These are phyloP conservation scores for Crassisporium funariophilum DNA, from an alignment of 768 basidiomycete genomes.

Conservation along the genomic window DNA sequence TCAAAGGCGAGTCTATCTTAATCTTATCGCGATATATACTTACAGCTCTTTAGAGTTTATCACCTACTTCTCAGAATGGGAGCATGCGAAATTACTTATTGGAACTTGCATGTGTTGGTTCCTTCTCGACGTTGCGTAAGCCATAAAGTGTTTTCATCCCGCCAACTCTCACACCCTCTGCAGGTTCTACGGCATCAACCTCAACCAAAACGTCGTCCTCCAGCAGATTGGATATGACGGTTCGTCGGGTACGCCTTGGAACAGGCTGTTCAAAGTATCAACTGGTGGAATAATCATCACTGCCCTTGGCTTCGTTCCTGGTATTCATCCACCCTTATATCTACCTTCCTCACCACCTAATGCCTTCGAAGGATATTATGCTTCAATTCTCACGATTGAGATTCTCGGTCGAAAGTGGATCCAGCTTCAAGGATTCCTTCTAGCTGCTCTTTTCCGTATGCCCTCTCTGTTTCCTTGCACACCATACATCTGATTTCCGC, in stretches of 20 bases:
- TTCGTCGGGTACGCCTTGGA: constrained; percentile 55
- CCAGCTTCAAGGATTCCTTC: constrained; percentile 74
- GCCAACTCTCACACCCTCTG: not conserved
- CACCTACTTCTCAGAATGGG: constrained; percentile 72
- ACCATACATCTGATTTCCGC: not conserved
- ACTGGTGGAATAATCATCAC: constrained; percentile 74
- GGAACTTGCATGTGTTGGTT: constrained; percentile 77
- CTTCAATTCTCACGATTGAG: constrained; percentile 68
- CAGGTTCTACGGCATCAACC: constrained; percentile 74
- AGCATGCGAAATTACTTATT: constrained; percentile 64
- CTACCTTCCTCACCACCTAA: not conserved
- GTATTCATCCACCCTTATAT: constrained; percentile 30
- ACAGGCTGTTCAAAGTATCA: constrained; percentile 66
- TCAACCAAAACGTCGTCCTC: constrained; percentile 79
- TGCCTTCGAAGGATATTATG: constrained; percentile 59
- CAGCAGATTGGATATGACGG: constrained; percentile 72
- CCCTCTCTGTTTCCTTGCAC: constrained; percentile 8
- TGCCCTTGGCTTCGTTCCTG: constrained; percentile 76
- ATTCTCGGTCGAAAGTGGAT: constrained; percentile 74
- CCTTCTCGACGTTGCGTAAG: constrained; percentile 69
- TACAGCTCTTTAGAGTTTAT: constrained; percentile 53
- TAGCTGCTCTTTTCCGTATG: constrained; percentile 68
- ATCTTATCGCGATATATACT: not conserved
- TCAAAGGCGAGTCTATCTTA: constrained; percentile 37
- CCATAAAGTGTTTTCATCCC: not conserved